Percentiles rank a stretch among this genome's conserved stretches.
phyloP scores from a whole-genome alignment of 257 asterid genomes.

The Scutellaria baicalensis region DNA sequence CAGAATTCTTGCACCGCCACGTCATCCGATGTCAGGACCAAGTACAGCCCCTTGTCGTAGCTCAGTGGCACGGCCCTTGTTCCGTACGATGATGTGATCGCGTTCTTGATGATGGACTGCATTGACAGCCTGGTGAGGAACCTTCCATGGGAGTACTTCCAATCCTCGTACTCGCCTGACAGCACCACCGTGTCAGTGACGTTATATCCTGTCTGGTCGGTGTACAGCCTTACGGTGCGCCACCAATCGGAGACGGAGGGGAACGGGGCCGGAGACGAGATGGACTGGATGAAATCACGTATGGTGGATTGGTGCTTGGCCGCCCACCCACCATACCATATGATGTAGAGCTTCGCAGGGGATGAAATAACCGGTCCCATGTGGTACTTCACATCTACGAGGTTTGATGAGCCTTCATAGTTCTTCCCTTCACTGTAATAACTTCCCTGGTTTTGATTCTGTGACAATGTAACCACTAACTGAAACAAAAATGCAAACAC shows the following conservation, averaged over 20 bases:
- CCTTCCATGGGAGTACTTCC: slow-evolving; percentile 45
- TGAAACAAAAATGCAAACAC: too few species aligned
- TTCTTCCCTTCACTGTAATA: slow-evolving; percentile 30
- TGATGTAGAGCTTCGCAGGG: slow-evolving; percentile 49
- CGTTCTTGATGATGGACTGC: slow-evolving; percentile 46
- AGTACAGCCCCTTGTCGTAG: slow-evolving; percentile 43
- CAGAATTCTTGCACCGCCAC: slow-evolving; percentile 68
- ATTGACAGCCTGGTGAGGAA: slow-evolving; percentile 44
- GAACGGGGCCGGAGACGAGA: slow-evolving; percentile 40
- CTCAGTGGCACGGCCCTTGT: slow-evolving; percentile 30
- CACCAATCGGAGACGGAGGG: slow-evolving; percentile 84
- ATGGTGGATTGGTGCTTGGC: slow-evolving; percentile 56
- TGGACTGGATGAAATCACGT: slow-evolving; percentile 46
- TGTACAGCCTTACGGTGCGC: slow-evolving; percentile 51
- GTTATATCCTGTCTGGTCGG: slow-evolving; percentile 60
- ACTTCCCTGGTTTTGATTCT: slow-evolving; percentile 5
- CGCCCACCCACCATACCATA: slow-evolving; percentile 76
- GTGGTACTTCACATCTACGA: slow-evolving; percentile 64
- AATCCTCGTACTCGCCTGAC: slow-evolving; percentile 45
- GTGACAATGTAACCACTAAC: slow-evolving; percentile 15
- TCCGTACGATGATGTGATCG: slow-evolving; percentile 17
- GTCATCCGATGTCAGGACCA: slow-evolving; percentile 50
- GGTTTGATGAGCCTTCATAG: slow-evolving; percentile 69
- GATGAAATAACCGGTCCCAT: slow-evolving; percentile 78
- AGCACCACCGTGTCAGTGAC: slow-evolving; percentile 30